Evolutionary conservation across 2,329 filamentous ascomycete genomes (phyloP), one percentile per base, ranked within the genome.

Genomic region (Diaporthe ilicicola): DNA sequence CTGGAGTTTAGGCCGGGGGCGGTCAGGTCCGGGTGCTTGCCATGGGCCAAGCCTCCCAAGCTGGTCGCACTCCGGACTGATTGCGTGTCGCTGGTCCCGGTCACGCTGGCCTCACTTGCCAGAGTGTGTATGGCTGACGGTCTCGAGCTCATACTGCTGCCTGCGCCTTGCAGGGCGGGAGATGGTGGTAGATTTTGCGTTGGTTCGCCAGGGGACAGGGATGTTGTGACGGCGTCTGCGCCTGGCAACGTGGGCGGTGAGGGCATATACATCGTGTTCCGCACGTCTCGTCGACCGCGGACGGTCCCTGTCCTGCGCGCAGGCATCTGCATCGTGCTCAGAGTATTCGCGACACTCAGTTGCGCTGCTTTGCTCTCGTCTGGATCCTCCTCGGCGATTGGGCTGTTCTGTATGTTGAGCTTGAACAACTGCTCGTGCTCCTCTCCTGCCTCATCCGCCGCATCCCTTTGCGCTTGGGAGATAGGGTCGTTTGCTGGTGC

Each of bases 21-120:
- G 67, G 92, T 88, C 82, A 97, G 86, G 22, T 98, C 94, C 0
- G 94, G 92, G 79, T 99, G 96, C 76, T 91, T 92, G 65, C 90
- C 84, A n/a, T 93, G 89, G 4, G 87, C 87, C 53, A 92, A 84
- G 54, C 90, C 90, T 75, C 90, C 91, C 51, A 95, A 83, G 2
- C 94, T 97, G 74, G 94, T 93, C 2, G 93, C 92, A 3, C 96
- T 99, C 61, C 95, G 92, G 72, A 98, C 92, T 0, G 96, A 98
- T 69, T 95, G 94, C 3, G 93, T 94, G 79, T 99, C 96, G 1
- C 94, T 97, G 19, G 86, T 84, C 29, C 82, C 86, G 1, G 86
- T 83, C 39, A 86, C 78, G 83, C 88, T 86, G 66, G 87, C 83
- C 79, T 93, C 91, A 19, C 94, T 90, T 9, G 90, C 86, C 51